Conservation (phyloP, 2,329 filamentous ascomycete genomes). For the Teratosphaeria pseudoeucalypti region DNA sequence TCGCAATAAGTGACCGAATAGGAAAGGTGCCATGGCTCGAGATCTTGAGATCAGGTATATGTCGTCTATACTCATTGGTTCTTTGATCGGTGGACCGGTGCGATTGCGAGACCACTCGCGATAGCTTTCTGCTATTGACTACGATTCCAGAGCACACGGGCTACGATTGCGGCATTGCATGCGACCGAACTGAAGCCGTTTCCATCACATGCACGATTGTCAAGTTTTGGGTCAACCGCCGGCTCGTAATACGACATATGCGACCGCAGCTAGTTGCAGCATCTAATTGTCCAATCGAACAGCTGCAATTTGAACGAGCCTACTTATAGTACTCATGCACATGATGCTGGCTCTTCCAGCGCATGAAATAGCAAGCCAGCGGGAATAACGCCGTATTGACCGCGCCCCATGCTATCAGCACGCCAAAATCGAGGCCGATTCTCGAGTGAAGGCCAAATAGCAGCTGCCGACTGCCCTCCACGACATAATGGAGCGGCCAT, state of each 20-base stretch:
- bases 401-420: slow-evolving; percentile 49
- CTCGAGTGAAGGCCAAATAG: slow-evolving; percentile 49
- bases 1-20: neutral
- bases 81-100: no score
- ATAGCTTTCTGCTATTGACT: no score
- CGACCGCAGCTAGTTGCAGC: neutral
- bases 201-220: neutral
- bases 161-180: no score
- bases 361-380: slow-evolving; percentile 33
- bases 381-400: slow-evolving; percentile 46
- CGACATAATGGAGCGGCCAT: slow-evolving; percentile 53
- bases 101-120: no score
- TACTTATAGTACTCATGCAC: slow-evolving; percentile 24
- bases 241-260: neutral
- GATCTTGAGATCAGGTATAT: neutral
- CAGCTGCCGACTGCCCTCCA: slow-evolving; percentile 49
- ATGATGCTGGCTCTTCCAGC: slow-evolving; percentile 28
- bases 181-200: no score
- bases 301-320: neutral
- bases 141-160: no score
- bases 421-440: slow-evolving; percentile 51
- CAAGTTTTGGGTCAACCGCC: neutral
- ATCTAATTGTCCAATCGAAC: neutral
- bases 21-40: neutral
- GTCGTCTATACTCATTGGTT: no score